A percentile compares a stretch with the other conserved stretches of the same genome.
Evolutionary conservation across 225 moss, liverwort and hornwort genomes (phyloP).

Genomic region (Polytrichum formosum): DNA sequence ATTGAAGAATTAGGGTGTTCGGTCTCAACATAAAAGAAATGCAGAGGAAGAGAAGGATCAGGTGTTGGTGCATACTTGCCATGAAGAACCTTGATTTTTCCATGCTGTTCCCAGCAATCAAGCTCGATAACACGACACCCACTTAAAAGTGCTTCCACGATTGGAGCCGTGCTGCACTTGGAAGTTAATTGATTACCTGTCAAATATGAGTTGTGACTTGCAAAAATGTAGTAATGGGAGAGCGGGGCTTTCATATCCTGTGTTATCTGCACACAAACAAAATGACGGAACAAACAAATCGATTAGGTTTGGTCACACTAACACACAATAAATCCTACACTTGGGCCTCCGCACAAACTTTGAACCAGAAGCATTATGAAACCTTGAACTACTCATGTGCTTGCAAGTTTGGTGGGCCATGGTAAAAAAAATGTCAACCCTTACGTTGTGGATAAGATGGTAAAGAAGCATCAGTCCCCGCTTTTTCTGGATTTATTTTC

Average conservation of each 20-base stretch:
- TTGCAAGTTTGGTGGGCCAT: too few relatives aligned
- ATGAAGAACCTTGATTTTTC: conserved; percentile 78
- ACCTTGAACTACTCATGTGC: too few relatives aligned
- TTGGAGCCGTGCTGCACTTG: conserved; percentile 55
- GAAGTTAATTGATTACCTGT: conserved; percentile 92
- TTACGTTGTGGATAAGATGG: too few relatives aligned
- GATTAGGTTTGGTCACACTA: not conserved
- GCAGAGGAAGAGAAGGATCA: not conserved
- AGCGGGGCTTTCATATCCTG: conserved; percentile 79
- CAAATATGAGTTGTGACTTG: conserved; percentile 92
- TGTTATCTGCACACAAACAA: conserved; percentile 35
- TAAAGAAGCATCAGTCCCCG: too few relatives aligned
- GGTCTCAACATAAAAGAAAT: not conserved
- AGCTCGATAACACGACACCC: conserved; percentile 96
- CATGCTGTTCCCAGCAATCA: conserved; percentile 73
- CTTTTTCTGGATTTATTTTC: too few relatives aligned
- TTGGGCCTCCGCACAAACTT: too few relatives aligned
- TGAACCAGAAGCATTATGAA: too few relatives aligned
- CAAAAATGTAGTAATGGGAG: conserved; percentile 69
- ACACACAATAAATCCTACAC: too few relatives aligned
- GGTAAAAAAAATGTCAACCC: too few relatives aligned
- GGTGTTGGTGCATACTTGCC: conserved; percentile 52
- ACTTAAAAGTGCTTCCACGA: conserved; percentile 45
- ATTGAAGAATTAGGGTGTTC: too few relatives aligned
- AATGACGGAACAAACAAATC: not conserved